Evolutionary conservation across 139 green algal genomes (phyloP).

Genomic region (Helicosporidium sp.): DNA sequence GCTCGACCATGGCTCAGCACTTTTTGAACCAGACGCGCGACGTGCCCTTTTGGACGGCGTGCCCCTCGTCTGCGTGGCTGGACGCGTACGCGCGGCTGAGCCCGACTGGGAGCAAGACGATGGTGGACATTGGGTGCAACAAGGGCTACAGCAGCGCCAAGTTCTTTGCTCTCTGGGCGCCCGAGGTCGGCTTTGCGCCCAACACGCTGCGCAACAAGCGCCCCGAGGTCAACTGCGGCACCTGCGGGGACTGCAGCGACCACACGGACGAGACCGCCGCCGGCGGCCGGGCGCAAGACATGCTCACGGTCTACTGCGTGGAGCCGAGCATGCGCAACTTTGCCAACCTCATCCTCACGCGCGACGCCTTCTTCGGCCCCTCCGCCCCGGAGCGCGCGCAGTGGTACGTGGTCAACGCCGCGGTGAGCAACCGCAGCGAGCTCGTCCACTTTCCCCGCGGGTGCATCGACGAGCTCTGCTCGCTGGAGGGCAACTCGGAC

Average conservation of each 20-base stretch:
- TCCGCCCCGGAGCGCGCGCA: neutral
- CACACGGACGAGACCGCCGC: neutral
- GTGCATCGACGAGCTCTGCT: constrained; percentile 7
- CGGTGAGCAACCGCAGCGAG: constrained; percentile 2
- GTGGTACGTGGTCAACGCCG: constrained; percentile 6
- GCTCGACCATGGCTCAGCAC: neutral
- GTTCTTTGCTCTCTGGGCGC: constrained; percentile 3
- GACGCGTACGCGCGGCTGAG: neutral
- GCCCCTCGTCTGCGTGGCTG: neutral
- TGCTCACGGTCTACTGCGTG: constrained; percentile 3
- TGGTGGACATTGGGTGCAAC: constrained; percentile 6
- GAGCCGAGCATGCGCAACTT: constrained; percentile 7
- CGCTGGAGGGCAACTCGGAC: constrained; percentile 1
- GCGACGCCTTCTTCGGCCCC: constrained; percentile 1
- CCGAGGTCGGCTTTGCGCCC: neutral
- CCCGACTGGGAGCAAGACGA: neutral
- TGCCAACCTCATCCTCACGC: constrained; percentile 5
- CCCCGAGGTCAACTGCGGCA: constrained; percentile 1
- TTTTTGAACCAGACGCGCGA: neutral
- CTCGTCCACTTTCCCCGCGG: constrained; percentile 4
- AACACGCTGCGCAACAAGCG: neutral
- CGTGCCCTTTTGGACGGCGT: neutral
- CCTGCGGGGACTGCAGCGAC: neutral
- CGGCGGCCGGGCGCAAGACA: neutral
- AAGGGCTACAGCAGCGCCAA: constrained; percentile 10